Evolutionary conservation across 192 early-diverging fungal genomes (phyloP).

Genomic region (Coemansia sp.): DNA sequence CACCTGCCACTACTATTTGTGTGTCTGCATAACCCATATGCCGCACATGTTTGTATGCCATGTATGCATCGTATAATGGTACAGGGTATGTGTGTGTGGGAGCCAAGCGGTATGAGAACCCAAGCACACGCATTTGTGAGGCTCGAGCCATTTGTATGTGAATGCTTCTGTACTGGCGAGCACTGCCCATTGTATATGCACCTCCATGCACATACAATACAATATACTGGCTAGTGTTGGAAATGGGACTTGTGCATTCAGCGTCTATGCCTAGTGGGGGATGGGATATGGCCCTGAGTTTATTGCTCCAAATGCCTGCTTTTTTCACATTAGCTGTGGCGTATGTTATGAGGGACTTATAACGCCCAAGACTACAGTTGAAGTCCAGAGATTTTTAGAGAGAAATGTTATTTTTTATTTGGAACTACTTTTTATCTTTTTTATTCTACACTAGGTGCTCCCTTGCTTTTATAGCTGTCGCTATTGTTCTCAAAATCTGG

Average conservation of each 20-base stretch:
- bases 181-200: slow-evolving; percentile 56
- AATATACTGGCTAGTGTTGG: background rate
- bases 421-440: no score
- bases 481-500: no score
- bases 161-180: slow-evolving; percentile 41
- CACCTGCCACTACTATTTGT: slow-evolving; percentile 40
- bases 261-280: background rate
- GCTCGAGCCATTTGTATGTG: slow-evolving; percentile 54
- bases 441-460: no score
- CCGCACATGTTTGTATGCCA: slow-evolving; percentile 67
- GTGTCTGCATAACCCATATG: slow-evolving; percentile 7
- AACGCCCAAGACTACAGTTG: no score
- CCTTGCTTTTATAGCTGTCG: no score
- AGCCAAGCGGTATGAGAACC: slow-evolving; percentile 76
- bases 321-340: no score
- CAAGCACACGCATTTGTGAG: slow-evolving; percentile 31
- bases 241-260: no score
- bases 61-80: slow-evolving; percentile 77
- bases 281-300: background rate
- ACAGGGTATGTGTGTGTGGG: slow-evolving; percentile 80
- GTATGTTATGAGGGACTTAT: no score
- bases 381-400: no score
- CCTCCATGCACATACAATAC: slow-evolving; percentile 80
- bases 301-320: no score
- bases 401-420: no score